Conservation (phyloP, 2,329 filamentous ascomycete species). For the Pseudogymnoascus pannorum region DNA sequence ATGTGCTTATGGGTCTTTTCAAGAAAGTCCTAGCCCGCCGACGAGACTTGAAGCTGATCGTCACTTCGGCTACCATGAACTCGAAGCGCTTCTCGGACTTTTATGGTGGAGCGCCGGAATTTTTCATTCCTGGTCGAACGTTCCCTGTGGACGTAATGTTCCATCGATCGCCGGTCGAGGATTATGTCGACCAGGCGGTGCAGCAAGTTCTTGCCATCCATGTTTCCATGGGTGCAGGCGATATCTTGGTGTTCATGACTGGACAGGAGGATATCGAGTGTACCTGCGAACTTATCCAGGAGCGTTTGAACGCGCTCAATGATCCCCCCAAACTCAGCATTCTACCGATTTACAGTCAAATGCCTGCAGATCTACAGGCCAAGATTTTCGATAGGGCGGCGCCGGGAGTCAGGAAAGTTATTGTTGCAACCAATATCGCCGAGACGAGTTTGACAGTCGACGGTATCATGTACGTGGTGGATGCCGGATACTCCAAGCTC, state of each 20-base stretch:
- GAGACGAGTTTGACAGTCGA: constrained; percentile 97
- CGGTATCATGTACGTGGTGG: constrained; percentile 98
- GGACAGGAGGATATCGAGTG: constrained; percentile 97
- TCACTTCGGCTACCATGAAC: constrained; percentile 98
- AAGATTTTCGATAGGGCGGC: constrained; percentile 94
- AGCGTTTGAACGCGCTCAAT: constrained; percentile 79
- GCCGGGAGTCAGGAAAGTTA: constrained; percentile 89
- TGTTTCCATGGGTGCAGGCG: constrained; percentile 84
- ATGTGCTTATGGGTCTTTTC: constrained; percentile 94
- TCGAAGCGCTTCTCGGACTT: constrained; percentile 92
- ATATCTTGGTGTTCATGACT: constrained; percentile 99
- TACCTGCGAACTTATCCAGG: constrained; percentile 87
- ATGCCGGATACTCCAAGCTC: constrained; percentile 91
- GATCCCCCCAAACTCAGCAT: constrained; percentile 93
- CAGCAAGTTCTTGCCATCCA: constrained; percentile 95
- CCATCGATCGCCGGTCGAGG: constrained; percentile 88
- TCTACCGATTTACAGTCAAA: constrained; percentile 96
- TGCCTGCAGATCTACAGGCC: constrained; percentile 95
- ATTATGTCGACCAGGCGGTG: constrained; percentile 95
- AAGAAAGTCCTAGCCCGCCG: constrained; percentile 91
- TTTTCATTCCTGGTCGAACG: constrained; percentile 89
- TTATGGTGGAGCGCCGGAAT: constrained; percentile 92
- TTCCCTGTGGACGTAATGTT: constrained; percentile 97
- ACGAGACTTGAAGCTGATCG: constrained; percentile 88
- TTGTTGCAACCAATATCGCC: constrained; percentile 97